Conservation (phyloP, 371 early-diverging fungal genomes). For the Lichtheimia ornata region DNA sequence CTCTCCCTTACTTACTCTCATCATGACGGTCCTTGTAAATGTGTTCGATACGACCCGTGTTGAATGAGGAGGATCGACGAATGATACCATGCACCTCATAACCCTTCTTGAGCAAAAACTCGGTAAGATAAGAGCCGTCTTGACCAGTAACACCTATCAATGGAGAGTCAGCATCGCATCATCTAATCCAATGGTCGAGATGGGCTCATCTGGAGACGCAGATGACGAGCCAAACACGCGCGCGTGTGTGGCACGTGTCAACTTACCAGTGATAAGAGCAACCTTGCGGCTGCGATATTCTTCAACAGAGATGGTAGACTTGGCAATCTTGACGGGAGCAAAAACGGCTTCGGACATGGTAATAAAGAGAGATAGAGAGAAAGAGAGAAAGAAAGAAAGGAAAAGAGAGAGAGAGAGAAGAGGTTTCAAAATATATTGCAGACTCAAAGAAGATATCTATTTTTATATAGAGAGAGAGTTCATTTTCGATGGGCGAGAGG, state of each 20-base stretch:
- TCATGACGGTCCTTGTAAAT: conserved; percentile 71
- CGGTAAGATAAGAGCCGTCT: conserved; percentile 78
- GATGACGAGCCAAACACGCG: neutral
- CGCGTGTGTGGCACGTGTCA: neutral
- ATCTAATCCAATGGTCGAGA: neutral
- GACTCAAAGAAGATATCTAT: conserved; percentile 16
- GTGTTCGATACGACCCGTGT: conserved; percentile 78
- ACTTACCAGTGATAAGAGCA: conserved; percentile 61
- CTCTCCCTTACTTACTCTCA: conserved; percentile 32
- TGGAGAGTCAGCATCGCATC: neutral
- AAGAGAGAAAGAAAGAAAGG: conserved; percentile 9
- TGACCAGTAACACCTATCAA: conserved; percentile 76
- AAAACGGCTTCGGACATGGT: conserved; percentile 34
- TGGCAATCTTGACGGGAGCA: conserved; percentile 29
- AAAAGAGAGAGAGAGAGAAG: conserved; percentile 8
- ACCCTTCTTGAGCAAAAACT: conserved; percentile 70
- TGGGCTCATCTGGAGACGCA: neutral
- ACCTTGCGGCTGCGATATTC: conserved; percentile 60
- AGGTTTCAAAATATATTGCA: conserved; percentile 11
- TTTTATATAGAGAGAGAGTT: conserved; percentile 2
- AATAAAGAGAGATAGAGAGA: conserved; percentile 9
- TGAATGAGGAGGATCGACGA: conserved; percentile 77
- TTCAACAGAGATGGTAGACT: conserved; percentile 40
- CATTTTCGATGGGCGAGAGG: neutral
- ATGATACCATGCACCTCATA: conserved; percentile 84